Evolutionary conservation across 2,329 filamentous ascomycete species (phyloP), one percentile per base, ranked within the genome.

Genomic region (Nannizzia gypsea): DNA sequence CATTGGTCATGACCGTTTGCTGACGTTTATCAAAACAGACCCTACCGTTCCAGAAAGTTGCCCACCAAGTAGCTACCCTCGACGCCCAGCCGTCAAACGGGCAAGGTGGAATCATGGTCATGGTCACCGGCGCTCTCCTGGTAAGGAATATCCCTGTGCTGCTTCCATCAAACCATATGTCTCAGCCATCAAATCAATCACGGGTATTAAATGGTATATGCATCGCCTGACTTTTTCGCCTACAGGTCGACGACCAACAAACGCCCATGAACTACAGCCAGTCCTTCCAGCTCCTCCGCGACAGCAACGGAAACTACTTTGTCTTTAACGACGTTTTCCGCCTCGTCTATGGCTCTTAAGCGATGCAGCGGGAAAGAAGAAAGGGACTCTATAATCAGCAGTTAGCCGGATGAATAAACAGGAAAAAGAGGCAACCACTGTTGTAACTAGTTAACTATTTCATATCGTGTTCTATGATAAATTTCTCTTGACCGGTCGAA

Each of bases 261-360:
- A 84, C 84, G 69, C 89, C 90, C 50, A 93, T 96, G 87, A 90
- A 83, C 81, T 99, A 91, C 78, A 86, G 86, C 60, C 91, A 97
- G 78, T 78, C 83, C 60, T 97, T 97, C 83, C 88, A 95, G 75
- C 86, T 97, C 64, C 75, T 84, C 65, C 85, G 84, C 63, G 87
- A 90, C 59, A 75, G 75, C 28, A 66, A 69, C 57, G 86, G 84
- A 67, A 84, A 81, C 76, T 96, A 87, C 80, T 96, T 83, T 74
- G 88, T 97, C 72, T 86, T 86, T 79, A 96, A 97, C 80, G 92
- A 97, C 74, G 78, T 97, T 73, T 97, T 97, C 85, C 89, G 89
- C 77, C 83, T 97, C 63, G 83, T 96, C 67, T 92, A 58, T 40
- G 40, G 38, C 17, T 58, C 38, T 24, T 42, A 40, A 28, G 26